Conservation (phyloP, 2,329 filamentous ascomycete genomes). For the Talaromyces pinophilus region DNA sequence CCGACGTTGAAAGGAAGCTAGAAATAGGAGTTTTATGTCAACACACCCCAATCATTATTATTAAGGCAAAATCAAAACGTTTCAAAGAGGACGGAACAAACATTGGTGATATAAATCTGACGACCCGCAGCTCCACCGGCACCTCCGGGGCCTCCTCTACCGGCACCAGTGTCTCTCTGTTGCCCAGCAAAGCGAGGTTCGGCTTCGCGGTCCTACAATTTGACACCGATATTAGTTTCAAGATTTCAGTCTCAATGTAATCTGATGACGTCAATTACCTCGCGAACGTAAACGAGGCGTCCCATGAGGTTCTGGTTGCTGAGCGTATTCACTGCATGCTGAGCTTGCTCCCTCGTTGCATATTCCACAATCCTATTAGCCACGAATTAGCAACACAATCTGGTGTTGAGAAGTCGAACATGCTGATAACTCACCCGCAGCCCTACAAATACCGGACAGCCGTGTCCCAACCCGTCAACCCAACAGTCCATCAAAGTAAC, state of each 20-base stretch:
- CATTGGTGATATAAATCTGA: slow-evolving; percentile 97
- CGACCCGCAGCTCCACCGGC: slow-evolving; percentile 65
- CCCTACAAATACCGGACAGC: slow-evolving; percentile 92
- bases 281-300: slow-evolving; percentile 95
- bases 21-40: slow-evolving; percentile 20
- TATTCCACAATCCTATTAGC: slow-evolving; percentile 95
- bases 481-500: slow-evolving; percentile 78
- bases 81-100: slow-evolving; percentile 61
- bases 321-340: slow-evolving; percentile 93
- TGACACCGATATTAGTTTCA: neutral
- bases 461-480: slow-evolving; percentile 98
- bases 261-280: slow-evolving; percentile 58
- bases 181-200: slow-evolving; percentile 92
- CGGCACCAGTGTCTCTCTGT: slow-evolving; percentile 64
- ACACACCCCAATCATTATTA: neutral
- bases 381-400: slow-evolving; percentile 1
- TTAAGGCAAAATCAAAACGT: neutral
- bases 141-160: slow-evolving; percentile 54
- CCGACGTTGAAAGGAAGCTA: slow-evolving; percentile 96
- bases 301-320: slow-evolving; percentile 99
- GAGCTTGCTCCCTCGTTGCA: slow-evolving; percentile 98
- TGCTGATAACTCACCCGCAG: slow-evolving; percentile 80
- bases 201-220: slow-evolving; percentile 82
- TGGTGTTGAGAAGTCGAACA: slow-evolving; percentile 1
- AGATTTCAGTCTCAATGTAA: neutral